Evolutionary conservation across 1,139 yeast genomes (phyloP).

Genomic region (Taphrina flavorubra): DNA sequence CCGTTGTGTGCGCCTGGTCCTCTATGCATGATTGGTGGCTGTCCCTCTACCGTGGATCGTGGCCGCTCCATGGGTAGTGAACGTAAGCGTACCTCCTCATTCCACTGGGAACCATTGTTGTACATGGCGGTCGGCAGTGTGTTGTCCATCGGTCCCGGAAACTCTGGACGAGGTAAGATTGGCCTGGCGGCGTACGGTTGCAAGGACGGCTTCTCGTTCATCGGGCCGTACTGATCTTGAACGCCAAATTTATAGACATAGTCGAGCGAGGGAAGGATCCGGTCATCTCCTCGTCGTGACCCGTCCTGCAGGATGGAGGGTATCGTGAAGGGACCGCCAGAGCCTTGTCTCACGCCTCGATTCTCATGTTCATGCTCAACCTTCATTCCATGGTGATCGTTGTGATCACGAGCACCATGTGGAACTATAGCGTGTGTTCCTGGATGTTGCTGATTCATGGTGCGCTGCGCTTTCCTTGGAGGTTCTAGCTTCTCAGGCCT

Average conservation of each 20-base stretch:
- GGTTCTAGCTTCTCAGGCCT: slow-evolving; percentile 32
- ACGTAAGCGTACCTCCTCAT: slow-evolving; percentile 2
- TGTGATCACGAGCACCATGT: not conserved
- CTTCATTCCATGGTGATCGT: not conserved
- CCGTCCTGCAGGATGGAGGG: slow-evolving; percentile 14
- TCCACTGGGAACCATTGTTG: not conserved
- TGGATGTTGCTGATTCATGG: not conserved
- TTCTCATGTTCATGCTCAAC: slow-evolving; percentile 8
- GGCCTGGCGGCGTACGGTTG: not conserved
- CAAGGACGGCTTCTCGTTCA: not conserved
- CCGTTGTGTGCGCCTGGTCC: not conserved
- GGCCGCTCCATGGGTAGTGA: not conserved
- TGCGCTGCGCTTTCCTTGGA: slow-evolving; percentile 18
- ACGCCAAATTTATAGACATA: slow-evolving; percentile 13
- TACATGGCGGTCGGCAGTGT: not conserved
- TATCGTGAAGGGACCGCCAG: slow-evolving; percentile 8
- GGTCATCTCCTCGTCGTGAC: slow-evolving; percentile 7
- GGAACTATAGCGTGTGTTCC: not conserved
- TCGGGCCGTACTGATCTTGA: not conserved
- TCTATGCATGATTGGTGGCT: not conserved
- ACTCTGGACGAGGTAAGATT: slow-evolving; percentile 9
- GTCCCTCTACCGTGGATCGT: not conserved
- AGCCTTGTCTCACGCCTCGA: not conserved
- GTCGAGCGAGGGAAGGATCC: slow-evolving; percentile 2
- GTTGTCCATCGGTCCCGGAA: slow-evolving; percentile 20